Evolutionary conservation across 768 basidiomycete genomes (phyloP).

Genomic region (Russula foetens): DNA sequence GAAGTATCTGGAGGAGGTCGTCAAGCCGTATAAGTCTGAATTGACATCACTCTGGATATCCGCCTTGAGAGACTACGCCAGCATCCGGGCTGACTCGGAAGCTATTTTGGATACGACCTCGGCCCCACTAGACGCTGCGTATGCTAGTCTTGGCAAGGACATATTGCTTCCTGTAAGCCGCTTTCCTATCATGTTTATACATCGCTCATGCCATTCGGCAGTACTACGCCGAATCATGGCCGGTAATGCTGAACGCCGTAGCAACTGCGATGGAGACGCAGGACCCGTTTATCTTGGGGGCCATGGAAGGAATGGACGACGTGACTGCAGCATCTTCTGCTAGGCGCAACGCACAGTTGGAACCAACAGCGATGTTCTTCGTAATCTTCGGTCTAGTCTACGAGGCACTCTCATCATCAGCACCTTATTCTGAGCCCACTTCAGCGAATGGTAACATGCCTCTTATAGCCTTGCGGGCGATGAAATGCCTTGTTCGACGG

Average conservation of each 20-base stretch:
- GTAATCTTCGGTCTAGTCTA: conserved; percentile 91
- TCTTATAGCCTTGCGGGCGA: conserved; percentile 59
- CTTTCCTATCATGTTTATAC: neutral
- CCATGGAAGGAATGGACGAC: conserved; percentile 70
- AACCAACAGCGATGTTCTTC: conserved; percentile 80
- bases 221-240: conserved; percentile 86
- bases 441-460: conserved; percentile 36
- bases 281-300: conserved; percentile 61
- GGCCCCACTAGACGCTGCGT: conserved; percentile 70
- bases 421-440: conserved; percentile 45
- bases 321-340: conserved; percentile 21
- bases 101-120: conserved; percentile 68
- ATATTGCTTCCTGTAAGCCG: conserved; percentile 78
- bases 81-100: conserved; percentile 84
- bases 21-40: conserved; percentile 67
- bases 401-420: conserved; percentile 68
- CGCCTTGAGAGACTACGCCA: conserved; percentile 85
- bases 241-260: conserved; percentile 76
- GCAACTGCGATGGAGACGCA: conserved; percentile 66
- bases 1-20: conserved; percentile 67
- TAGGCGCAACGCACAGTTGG: conserved; percentile 33
- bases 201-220: conserved; percentile 27
- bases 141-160: conserved; percentile 84
- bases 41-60: conserved; percentile 85
- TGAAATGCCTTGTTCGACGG: conserved; percentile 72